A percentile compares a stretch with the other conserved stretches of the same genome.
phyloP scores from a whole-genome alignment of 305 asterid species.

The Fraxinus nigra region DNA sequence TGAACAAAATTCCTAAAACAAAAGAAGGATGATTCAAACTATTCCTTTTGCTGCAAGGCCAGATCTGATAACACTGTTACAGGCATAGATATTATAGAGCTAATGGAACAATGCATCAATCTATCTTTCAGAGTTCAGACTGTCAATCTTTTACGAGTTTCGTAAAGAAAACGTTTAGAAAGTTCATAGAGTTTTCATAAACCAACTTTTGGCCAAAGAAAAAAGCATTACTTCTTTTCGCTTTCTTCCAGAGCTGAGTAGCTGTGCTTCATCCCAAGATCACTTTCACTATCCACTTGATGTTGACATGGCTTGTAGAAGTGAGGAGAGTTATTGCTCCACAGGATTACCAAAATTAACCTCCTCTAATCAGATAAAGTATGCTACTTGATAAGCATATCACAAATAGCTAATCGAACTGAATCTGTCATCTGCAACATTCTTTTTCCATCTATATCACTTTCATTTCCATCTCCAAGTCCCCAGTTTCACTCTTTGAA shows the following conservation, averaged over 20 bases:
- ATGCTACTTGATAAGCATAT: slow-evolving; percentile 77
- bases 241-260: slow-evolving; percentile 77
- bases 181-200: background rate
- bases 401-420: slow-evolving; percentile 66
- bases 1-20: background rate
- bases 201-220: slow-evolving; percentile 3
- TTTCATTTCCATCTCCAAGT: background rate
- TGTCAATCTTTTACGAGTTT: background rate
- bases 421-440: slow-evolving; percentile 31
- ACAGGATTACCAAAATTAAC: slow-evolving; percentile 62
- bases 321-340: slow-evolving; percentile 74
- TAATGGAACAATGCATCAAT: background rate
- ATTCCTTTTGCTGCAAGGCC: background rate
- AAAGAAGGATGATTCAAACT: background rate
- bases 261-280: slow-evolving; percentile 76
- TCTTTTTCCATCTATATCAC: slow-evolving; percentile 10
- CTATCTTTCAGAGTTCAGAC: background rate
- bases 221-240: slow-evolving; percentile 60
- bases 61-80: background rate
- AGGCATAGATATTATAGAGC: background rate
- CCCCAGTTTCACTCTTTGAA: background rate
- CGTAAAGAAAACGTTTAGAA: slow-evolving; percentile 3
- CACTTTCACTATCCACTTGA: slow-evolving; percentile 58
- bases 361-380: slow-evolving; percentile 85
- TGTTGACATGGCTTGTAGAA: slow-evolving; percentile 71